These are phyloP conservation scores for Lachnellula willkommii DNA, from an alignment of 2,329 filamentous ascomycete genomes.

Conservation along the genomic window DNA sequence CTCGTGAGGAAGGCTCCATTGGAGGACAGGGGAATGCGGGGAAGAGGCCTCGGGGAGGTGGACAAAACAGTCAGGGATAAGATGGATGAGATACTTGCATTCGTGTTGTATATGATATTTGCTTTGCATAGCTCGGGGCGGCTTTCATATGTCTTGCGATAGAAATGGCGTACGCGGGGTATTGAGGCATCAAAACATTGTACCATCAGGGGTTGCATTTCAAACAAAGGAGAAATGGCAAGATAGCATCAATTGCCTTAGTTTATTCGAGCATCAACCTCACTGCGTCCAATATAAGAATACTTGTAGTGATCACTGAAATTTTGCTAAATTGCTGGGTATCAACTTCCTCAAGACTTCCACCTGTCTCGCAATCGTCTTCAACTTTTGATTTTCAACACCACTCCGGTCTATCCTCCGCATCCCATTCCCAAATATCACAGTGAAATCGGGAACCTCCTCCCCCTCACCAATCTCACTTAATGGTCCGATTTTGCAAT, in stretches of 20 bases:
- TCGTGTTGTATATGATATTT: constrained; percentile 27
- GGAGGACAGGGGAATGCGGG: constrained; percentile 34
- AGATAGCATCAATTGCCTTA: background rate
- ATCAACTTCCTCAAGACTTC: constrained; percentile 63
- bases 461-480: constrained; percentile 54
- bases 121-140: constrained; percentile 22
- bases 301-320: constrained; percentile 21
- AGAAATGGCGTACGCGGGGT: constrained; percentile 11
- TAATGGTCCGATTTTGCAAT: constrained; percentile 65
- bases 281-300: background rate
- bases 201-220: constrained; percentile 1
- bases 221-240: background rate
- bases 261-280: background rate
- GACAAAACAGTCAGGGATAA: constrained; percentile 17
- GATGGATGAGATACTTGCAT: constrained; percentile 6
- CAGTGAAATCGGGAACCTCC: constrained; percentile 59
- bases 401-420: constrained; percentile 54
- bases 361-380: constrained; percentile 61
- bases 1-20: constrained; percentile 29
- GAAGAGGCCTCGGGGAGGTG: constrained; percentile 42
- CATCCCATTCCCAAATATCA: constrained; percentile 62
- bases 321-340: constrained; percentile 46
- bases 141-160: constrained; percentile 22
- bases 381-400: constrained; percentile 58
- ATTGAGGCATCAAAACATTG: constrained; percentile 9